Evolutionary conservation across 306 rosid genomes (phyloP), one percentile per base, ranked within the genome.

Genomic region (Prunus salicina): DNA sequence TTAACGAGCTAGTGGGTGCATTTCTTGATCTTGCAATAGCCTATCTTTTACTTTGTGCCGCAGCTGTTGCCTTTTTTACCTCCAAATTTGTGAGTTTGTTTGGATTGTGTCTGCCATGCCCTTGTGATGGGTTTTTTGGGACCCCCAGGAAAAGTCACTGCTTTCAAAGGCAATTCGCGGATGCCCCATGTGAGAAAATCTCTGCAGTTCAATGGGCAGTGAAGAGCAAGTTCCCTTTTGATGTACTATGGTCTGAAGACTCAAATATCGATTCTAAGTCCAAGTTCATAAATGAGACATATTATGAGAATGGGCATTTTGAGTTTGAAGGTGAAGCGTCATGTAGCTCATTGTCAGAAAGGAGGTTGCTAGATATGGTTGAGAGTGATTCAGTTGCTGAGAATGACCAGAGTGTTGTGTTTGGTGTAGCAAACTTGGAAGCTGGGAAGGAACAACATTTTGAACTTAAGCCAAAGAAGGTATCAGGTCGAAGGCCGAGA

Each of bases 21-120:
- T 87, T 82, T 82, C 83, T 87, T 80, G 88, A 87, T 78, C 85
- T 84, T 19, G 69, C 82, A 7, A 80, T 87, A 55, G 80, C 87
- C 13, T 84, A 71, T 69, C 51, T 81, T 46, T 72, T 84, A 43
- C 82, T 87, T 5, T 80, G 82, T 66, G 88, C 85, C 4, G 75
- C 88, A 0, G 72, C 79, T 58, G 67, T 84, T 30, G 81, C 86
- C 11, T 80, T 67, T 62, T 78, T 87, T 2, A 69, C 88, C n/a
- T 74, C 88, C 3, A 84, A 75, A 60, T 78, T 84, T 56, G 75
- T 87, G 27, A 82, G 72, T 51, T 51, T 87, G 32, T 84, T 87
- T 75, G 91, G 88, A 47, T 73, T 80, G 53, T 71, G 74, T 55
- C 65, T 87, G 63, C 88, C 88, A 5, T 77, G 86, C 49, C 81